Base-by-base conservation (phyloP, 75 land plant species). In the Pinus tabuliformis region DNA sequence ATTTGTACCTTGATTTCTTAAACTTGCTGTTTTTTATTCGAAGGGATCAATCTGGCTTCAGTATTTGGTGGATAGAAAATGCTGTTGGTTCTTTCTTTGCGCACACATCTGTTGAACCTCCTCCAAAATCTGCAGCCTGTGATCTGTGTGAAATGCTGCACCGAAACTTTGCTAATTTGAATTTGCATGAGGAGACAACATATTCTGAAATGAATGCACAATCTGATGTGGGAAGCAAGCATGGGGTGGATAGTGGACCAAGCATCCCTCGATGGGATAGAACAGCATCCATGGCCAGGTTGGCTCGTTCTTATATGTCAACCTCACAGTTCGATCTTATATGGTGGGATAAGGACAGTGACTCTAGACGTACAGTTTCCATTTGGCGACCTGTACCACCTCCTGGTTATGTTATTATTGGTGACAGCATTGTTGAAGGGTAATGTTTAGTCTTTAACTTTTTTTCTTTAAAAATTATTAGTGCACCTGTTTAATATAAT, bases 301-400 rank as follows among this genome's bases (percentile, higher is more conserved):
- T 86, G 42, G 88, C 79, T 70, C 77, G 79, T 75, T 85, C 62
- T 78, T 86, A 79, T 24, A 73, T 90, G 21, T 88, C 95, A 59
- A 97, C 99, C 28, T 90, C 99, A 45, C 83, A 97, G 74, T 92
- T 97, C 79, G 98, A 97, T 65, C 83, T 92, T 63, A 87, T 97
- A 45, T 97, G 99, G 99, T 95, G 98, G 99, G 98, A 97, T 76
- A 94, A 86, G 77, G 99, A 95, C 42, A 80, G 83, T 78, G 98
- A 97, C 37, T 17, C 81, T 18, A 86, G 94, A 42, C 79, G 85
- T 39, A 77, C 93, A 72, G 85, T 95, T 60, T 95, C 99, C 22
- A 91, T 97, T 65, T 97, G 99, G 99, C 68, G 99, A 72, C 98
- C 99, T 58, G 37, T 95, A 57, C 76, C 86, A 68, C 91, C 92